phyloP scores from a whole-genome alignment of 176 grass and related monocot genomes.

The Oryza meridionalis region DNA sequence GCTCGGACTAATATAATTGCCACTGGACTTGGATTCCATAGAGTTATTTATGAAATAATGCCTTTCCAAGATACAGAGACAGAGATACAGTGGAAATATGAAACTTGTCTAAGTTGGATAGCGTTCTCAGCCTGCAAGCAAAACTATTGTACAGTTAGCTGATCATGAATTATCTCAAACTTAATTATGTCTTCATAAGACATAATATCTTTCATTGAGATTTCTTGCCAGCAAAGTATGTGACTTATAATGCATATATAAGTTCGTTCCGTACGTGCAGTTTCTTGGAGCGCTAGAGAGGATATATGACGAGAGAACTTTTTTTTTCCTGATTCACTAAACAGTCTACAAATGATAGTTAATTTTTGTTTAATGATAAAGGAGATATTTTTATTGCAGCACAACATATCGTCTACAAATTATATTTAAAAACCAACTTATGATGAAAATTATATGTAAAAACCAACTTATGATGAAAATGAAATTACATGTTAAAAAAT shows the following conservation, averaged over 20 bases:
- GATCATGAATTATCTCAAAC: not conserved
- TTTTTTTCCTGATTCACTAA: not conserved
- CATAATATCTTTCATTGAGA: not conserved
- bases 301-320: too few relatives aligned
- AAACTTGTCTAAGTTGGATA: not conserved
- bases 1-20: not conserved
- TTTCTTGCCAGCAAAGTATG: constrained; percentile 32
- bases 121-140: not conserved
- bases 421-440: not conserved
- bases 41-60: not conserved
- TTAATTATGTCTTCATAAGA: constrained; percentile 2
- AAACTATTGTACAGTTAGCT: not conserved
- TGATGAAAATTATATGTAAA: not conserved
- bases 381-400: too few relatives aligned
- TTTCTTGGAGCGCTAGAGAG: not conserved
- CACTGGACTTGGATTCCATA: not conserved
- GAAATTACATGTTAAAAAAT: not conserved
- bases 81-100: not conserved
- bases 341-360: not conserved
- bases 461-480: not conserved
- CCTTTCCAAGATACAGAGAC: not conserved
- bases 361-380: too few relatives aligned
- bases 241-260: not conserved
- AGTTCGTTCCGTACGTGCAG: not conserved
- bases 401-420: not conserved